Evolutionary conservation across 1,284 basidiomycete species (phyloP).

Genomic region (Pascua sp.): DNA sequence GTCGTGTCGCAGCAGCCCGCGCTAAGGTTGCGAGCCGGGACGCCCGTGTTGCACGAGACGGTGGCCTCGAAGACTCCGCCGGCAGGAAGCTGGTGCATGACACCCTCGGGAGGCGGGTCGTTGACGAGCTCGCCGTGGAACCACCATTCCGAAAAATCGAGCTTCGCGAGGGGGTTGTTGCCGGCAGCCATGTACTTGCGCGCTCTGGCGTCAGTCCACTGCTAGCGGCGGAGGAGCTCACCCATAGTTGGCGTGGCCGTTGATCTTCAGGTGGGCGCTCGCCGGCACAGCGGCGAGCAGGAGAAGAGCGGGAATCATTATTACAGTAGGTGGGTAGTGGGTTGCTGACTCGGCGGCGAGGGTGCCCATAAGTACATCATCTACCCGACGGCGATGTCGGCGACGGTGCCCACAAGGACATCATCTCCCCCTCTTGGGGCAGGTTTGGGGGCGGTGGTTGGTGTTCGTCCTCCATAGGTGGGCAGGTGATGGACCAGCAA

Average conservation of each 20-base stretch:
- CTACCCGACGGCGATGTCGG: too few relatives aligned
- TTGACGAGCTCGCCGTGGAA: slow-evolving; percentile 51
- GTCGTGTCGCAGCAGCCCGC: too few relatives aligned
- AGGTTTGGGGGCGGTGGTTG: too few relatives aligned
- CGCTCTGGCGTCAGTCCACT: slow-evolving; percentile 30
- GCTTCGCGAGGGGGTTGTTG: slow-evolving; percentile 55
- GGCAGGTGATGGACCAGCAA: too few relatives aligned
- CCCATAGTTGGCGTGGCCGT: slow-evolving; percentile 43
- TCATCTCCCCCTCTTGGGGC: too few relatives aligned
- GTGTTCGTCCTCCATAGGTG: too few relatives aligned
- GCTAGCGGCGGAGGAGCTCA: slow-evolving; percentile 14
- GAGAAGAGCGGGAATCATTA: not conserved
- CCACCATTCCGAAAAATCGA: slow-evolving; percentile 61
- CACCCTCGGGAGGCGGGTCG: slow-evolving; percentile 33
- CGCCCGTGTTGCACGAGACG: too few relatives aligned
- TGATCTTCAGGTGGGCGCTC: slow-evolving; percentile 37
- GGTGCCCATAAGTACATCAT: too few relatives aligned
- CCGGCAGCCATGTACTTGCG: slow-evolving; percentile 51
- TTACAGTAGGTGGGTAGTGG: too few relatives aligned
- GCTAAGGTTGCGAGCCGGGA: too few relatives aligned
- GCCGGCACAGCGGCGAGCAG: slow-evolving; percentile 9
- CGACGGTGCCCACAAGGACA: too few relatives aligned
- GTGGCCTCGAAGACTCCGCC: slow-evolving; percentile 32
- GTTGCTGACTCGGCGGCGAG: too few relatives aligned
- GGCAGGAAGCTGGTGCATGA: slow-evolving; percentile 39